Evolutionary conservation across 2,329 filamentous ascomycete species (phyloP).

Genomic region (Claviceps citrina): DNA sequence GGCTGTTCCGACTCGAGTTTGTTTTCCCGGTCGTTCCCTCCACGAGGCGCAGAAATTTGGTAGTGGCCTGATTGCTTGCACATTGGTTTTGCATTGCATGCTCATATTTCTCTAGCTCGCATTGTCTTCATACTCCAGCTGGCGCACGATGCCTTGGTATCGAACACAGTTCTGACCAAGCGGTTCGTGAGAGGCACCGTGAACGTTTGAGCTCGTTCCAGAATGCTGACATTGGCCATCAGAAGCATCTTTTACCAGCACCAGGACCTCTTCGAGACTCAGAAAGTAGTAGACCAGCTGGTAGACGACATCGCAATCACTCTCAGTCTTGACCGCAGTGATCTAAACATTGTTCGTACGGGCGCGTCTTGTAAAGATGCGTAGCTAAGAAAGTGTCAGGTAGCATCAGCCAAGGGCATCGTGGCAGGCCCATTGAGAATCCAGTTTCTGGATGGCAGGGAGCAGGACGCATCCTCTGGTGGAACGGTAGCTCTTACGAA

Average conservation of each 20-base stretch:
- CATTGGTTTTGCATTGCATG: background rate
- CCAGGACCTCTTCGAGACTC: slow-evolving; percentile 53
- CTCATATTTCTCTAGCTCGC: slow-evolving; percentile 26
- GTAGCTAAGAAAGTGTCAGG: slow-evolving; percentile 25
- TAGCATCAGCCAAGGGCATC: slow-evolving; percentile 59
- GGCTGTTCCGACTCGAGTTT: slow-evolving; percentile 9
- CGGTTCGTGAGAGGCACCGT: slow-evolving; percentile 26
- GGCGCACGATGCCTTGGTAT: slow-evolving; percentile 41
- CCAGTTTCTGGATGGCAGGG: slow-evolving; percentile 27
- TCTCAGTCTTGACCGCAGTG: slow-evolving; percentile 45
- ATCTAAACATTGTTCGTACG: slow-evolving; percentile 51
- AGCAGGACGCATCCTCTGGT: slow-evolving; percentile 17
- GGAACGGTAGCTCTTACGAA: slow-evolving; percentile 14
- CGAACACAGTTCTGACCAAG: slow-evolving; percentile 43
- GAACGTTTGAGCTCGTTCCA: background rate
- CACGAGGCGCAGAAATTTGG: slow-evolving; percentile 38
- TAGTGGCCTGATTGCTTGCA: slow-evolving; percentile 12
- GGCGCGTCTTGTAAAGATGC: background rate
- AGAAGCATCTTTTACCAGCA: slow-evolving; percentile 74
- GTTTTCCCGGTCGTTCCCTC: slow-evolving; percentile 32
- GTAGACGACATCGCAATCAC: slow-evolving; percentile 63
- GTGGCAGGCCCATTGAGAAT: slow-evolving; percentile 43
- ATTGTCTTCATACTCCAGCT: slow-evolving; percentile 43
- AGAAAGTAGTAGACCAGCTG: slow-evolving; percentile 52
- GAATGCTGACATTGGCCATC: background rate